These are phyloP conservation scores for Craterostigma plantagineum DNA, from an alignment of 257 asterid genomes.

Conservation along the genomic window DNA sequence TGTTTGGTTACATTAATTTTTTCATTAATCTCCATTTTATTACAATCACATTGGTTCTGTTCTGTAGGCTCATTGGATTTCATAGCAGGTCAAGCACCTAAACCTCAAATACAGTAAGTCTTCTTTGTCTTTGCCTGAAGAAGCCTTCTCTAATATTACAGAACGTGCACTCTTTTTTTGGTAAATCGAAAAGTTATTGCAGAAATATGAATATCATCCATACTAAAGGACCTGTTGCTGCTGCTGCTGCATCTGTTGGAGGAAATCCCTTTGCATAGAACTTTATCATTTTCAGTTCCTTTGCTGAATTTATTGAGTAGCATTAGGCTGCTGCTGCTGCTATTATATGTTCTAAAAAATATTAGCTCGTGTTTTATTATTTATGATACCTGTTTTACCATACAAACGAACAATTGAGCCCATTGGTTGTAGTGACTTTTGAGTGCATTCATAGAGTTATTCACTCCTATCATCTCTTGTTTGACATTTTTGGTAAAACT, in stretches of 20 bases:
- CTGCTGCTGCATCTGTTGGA: constrained; percentile 48
- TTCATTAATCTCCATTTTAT: background rate
- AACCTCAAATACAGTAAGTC: background rate
- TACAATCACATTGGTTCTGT: background rate
- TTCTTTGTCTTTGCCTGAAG: too few relatives aligned
- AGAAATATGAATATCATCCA: background rate
- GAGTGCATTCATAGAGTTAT: background rate
- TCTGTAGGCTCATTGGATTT: background rate
- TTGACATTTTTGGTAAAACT: too few relatives aligned
- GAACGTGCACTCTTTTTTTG: background rate
- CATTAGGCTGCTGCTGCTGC: background rate
- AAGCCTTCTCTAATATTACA: background rate
- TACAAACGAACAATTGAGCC: background rate
- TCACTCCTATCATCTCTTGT: too few relatives aligned
- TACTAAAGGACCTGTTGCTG: background rate
- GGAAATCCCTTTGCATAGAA: constrained; percentile 67
- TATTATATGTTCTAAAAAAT: background rate
- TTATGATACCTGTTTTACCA: background rate
- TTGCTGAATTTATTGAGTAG: background rate
- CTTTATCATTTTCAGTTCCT: too few relatives aligned
- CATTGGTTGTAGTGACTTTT: background rate
- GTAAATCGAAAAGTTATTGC: too few relatives aligned
- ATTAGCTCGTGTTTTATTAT: background rate
- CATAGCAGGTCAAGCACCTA: background rate
- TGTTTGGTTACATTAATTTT: background rate